Evolutionary conservation across 805 yeast species (phyloP).

Genomic region (Candida qinlingensis): DNA sequence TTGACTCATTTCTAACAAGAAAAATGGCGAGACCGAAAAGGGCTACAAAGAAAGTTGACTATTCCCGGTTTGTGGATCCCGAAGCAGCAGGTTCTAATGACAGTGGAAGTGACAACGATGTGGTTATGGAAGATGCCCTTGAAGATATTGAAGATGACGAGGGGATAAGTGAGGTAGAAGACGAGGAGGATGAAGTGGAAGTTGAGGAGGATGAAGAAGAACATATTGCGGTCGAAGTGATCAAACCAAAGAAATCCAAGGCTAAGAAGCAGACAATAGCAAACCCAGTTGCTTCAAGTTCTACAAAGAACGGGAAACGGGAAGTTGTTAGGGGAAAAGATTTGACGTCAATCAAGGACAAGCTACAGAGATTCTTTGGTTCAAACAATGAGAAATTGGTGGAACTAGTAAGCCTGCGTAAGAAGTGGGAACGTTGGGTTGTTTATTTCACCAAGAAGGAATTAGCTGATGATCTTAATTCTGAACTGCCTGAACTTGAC

Average conservation of each 20-base stretch:
- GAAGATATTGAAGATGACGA: background rate
- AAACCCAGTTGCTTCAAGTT: background rate
- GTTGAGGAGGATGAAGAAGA: background rate
- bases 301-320: constrained; percentile 8
- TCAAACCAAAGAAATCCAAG: background rate
- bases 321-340: constrained; percentile 18
- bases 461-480: constrained; percentile 18
- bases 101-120: constrained; percentile 10
- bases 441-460: constrained; percentile 36
- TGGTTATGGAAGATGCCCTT: background rate
- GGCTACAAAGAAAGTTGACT: constrained; percentile 7
- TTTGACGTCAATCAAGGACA: constrained; percentile 36
- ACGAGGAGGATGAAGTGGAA: background rate
- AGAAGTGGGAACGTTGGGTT: constrained; percentile 43
- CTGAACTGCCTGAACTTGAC: constrained; percentile 2
- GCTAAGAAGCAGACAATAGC: background rate
- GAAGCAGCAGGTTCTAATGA: constrained; percentile 6
- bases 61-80: constrained; percentile 6
- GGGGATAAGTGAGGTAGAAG: constrained; percentile 4
- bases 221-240: background rate
- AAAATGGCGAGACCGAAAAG: constrained; percentile 7
- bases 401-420: constrained; percentile 38
- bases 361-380: constrained; percentile 44
- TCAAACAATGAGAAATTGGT: constrained; percentile 38
- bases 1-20: background rate